Base-by-base conservation (phyloP, 2,329 filamentous ascomycete species). In the Cladosporium sp. region DNA sequence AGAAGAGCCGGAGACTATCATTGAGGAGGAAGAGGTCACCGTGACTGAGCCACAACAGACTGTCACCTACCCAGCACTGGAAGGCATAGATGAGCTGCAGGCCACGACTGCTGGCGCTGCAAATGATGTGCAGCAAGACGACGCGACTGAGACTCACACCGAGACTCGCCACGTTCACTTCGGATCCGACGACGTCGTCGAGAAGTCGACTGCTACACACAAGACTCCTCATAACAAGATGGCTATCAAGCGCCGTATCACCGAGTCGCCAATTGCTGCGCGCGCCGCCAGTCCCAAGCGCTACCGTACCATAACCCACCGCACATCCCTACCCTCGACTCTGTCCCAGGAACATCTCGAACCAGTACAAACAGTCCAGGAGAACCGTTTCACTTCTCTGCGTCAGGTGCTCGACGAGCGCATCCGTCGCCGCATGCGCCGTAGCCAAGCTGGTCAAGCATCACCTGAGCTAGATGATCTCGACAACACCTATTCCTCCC, bases 371-470 rank as follows among this genome's bases (percentile, higher is more conserved):
- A 53, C 56, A 15, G 56, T 62, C 2, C 57, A 62, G 24, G 60
- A 65, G 49, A 53, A 62, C 49, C 54, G 62, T 11, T 65, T 65
- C 49, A 56, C 58, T 2, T 63, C 66, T 11, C 54, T 68, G 11
- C 59, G 56, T 15, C 54, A 61, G 24, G 60, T 67, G n/a, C 42
- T 68, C 18, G 52, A 62, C n/a, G 58, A 62, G 45, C 59, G 63
- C n/a, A 59, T 65, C 29, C 56, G 58, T 32, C 69, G 68, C 38
- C 68, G 70, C 34, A 66, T 72, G 67, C 24, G 45, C n/a, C 45
- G 45, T n/a, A 70, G 61, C 58, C 68, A 69, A 44, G 62, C 70
- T 7, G 70, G 68, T 57, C 68, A 73, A 52, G 67, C 49, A 4
- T 41, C 45, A 17, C 43, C 20, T 19, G 40, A 59, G 30, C 49